A percentile compares a stretch with the other conserved stretches of the same genome.
phyloP scores from a whole-genome alignment of 495 filamentous ascomycete genomes.

The Tuber aestivum region DNA sequence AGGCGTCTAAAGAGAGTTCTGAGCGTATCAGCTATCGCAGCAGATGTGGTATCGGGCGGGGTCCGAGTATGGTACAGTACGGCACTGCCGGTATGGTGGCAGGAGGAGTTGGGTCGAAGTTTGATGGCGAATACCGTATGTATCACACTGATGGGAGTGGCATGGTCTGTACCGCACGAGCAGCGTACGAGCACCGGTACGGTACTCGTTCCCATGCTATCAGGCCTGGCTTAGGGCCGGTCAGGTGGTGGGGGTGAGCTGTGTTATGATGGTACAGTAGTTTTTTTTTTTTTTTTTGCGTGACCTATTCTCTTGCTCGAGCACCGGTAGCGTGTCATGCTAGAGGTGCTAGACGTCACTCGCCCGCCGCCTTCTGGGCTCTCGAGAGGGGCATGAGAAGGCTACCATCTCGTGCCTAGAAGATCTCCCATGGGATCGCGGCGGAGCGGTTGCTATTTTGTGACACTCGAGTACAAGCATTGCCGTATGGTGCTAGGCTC shows the following conservation, averaged over 20 bases:
- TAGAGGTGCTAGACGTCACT: neutral
- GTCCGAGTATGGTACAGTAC: neutral
- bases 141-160: neutral
- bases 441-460: neutral
- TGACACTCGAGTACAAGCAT: too few species aligned
- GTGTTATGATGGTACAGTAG: neutral
- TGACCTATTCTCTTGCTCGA: neutral
- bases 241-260: neutral
- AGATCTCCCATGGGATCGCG: neutral
- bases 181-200: too few species aligned
- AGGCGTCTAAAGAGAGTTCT: neutral
- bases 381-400: neutral
- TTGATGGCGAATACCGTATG: neutral
- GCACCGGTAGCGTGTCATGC: neutral
- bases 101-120: neutral
- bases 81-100: neutral
- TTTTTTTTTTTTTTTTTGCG: neutral
- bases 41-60: neutral
- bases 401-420: neutral
- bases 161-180: neutral
- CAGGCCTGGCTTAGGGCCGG: neutral
- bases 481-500: neutral
- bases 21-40: neutral
- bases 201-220: neutral
- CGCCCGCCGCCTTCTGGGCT: neutral